Percentiles rank a stretch among this genome's conserved stretches.
phyloP scores from a whole-genome alignment of 164 flowering plant species.

The Brasenia schreberi region DNA sequence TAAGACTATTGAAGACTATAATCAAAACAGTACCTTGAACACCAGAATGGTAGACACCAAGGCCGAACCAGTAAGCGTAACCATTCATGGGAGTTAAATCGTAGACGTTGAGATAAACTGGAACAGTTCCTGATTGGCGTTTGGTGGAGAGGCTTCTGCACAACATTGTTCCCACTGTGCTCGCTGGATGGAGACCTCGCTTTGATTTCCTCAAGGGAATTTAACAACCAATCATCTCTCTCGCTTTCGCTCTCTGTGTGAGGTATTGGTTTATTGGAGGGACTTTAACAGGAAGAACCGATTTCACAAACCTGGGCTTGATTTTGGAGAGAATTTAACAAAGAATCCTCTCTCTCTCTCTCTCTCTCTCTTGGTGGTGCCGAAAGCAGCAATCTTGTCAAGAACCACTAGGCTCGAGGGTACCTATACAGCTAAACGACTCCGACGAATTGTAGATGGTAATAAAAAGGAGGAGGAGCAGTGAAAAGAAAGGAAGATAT shows the following conservation, averaged over 20 bases:
- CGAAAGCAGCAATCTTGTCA: background rate
- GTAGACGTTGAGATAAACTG: conserved; percentile 40
- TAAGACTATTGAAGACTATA: background rate
- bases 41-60: conserved; percentile 39
- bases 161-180: background rate
- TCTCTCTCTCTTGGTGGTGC: background rate
- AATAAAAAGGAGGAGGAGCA: background rate
- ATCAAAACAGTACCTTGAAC: conserved; percentile 24
- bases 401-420: background rate
- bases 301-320: background rate
- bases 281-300: too few species aligned
- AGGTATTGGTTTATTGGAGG: too few species aligned
- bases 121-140: conserved; percentile 3
- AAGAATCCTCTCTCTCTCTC: too few species aligned
- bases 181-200: background rate
- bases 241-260: too few species aligned
- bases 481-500: background rate
- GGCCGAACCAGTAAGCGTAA: conserved; percentile 38
- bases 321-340: background rate
- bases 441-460: too few species aligned
- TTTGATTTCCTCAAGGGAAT: too few species aligned
- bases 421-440: background rate
- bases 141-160: background rate
- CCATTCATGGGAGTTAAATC: conserved; percentile 33
- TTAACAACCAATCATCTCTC: too few species aligned